A percentile compares a stretch with the other conserved stretches of the same genome.
Evolutionary conservation across 805 yeast species (phyloP).

Genomic region (Vanderwaltozyma yarrowii): DNA sequence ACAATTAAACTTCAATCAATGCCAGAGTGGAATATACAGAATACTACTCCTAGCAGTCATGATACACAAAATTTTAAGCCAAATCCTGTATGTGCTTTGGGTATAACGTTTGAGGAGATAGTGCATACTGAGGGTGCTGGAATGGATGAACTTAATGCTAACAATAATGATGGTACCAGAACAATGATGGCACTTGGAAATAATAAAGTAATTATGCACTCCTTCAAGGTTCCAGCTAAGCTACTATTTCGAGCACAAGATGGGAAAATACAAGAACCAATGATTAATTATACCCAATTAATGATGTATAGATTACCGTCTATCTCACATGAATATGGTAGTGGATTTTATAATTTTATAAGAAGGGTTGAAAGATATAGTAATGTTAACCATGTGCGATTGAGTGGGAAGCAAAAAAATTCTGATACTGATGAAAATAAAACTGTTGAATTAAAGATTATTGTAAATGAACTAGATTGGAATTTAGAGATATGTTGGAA

Average conservation of each 20-base stretch:
- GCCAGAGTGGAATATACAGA: conserved; percentile 20
- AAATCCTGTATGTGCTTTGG: conserved; percentile 21
- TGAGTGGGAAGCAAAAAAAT: conserved; percentile 31
- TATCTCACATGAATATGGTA: conserved; percentile 22
- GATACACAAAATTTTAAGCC: conserved; percentile 4
- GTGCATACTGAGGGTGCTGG: conserved; percentile 10
- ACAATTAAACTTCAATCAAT: conserved; percentile 19
- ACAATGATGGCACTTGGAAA: conserved; percentile 3
- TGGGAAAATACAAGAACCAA: conserved; percentile 52
- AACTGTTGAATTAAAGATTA: conserved; percentile 12
- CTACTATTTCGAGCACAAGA: conserved; percentile 47
- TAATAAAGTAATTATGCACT: conserved; percentile 41
- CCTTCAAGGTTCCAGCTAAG: conserved; percentile 63
- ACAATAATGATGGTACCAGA: conserved; percentile 4
- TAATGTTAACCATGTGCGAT: conserved; percentile 38
- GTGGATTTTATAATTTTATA: conserved; percentile 42
- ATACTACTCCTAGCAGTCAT: not conserved
- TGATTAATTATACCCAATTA: conserved; percentile 42
- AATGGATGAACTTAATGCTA: conserved; percentile 3
- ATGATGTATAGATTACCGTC: conserved; percentile 40
- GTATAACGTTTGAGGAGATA: conserved; percentile 24
- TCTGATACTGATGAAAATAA: conserved; percentile 1
- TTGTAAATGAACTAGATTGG: conserved; percentile 27
- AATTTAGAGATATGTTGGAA: conserved; percentile 27
- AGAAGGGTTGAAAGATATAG: conserved; percentile 59